Conservation (phyloP, 805 yeast genomes). For the Brettanomyces sp. region DNA sequence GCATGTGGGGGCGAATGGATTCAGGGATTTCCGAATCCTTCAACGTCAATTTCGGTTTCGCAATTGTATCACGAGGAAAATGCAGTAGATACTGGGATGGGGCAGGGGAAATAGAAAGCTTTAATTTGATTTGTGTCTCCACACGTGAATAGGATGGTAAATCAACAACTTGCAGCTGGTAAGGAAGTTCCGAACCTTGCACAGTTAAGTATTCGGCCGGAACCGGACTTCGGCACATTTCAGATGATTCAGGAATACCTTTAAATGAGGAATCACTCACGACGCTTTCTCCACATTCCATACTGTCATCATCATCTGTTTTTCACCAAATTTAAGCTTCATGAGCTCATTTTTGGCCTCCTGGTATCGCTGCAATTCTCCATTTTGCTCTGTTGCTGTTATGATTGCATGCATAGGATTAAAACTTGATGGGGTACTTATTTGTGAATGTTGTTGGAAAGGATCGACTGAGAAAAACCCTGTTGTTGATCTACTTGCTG, state of each 20-base stretch:
- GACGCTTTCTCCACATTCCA: neutral
- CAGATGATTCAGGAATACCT: slow-evolving; percentile 8
- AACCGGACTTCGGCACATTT: slow-evolving; percentile 13
- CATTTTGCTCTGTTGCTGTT: slow-evolving; percentile 3
- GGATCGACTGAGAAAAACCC: neutral
- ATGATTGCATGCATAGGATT: neutral
- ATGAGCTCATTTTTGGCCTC: slow-evolving; percentile 39
- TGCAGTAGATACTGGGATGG: slow-evolving; percentile 68
- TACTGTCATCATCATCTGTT: neutral
- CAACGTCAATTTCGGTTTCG: slow-evolving; percentile 77
- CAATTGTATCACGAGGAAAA: slow-evolving; percentile 78
- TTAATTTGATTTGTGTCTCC: slow-evolving; percentile 87
- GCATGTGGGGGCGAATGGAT: slow-evolving; percentile 41
- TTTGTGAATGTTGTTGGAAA: neutral
- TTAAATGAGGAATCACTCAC: neutral
- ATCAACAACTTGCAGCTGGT: slow-evolving; percentile 43
- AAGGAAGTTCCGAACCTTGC: slow-evolving; percentile 27
- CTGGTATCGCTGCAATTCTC: slow-evolving; percentile 28
- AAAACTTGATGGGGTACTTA: neutral
- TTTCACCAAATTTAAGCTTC: slow-evolving; percentile 43
- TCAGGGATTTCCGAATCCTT: slow-evolving; percentile 36
- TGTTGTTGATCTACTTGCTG: neutral
- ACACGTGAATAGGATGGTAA: slow-evolving; percentile 82
- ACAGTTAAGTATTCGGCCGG: slow-evolving; percentile 22
- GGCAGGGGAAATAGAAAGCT: slow-evolving; percentile 60